Percentiles rank a stretch among this genome's conserved stretches.
These are phyloP conservation scores for Westerdykella ornata DNA, from an alignment of 2,329 filamentous ascomycete genomes.

Conservation along the genomic window DNA sequence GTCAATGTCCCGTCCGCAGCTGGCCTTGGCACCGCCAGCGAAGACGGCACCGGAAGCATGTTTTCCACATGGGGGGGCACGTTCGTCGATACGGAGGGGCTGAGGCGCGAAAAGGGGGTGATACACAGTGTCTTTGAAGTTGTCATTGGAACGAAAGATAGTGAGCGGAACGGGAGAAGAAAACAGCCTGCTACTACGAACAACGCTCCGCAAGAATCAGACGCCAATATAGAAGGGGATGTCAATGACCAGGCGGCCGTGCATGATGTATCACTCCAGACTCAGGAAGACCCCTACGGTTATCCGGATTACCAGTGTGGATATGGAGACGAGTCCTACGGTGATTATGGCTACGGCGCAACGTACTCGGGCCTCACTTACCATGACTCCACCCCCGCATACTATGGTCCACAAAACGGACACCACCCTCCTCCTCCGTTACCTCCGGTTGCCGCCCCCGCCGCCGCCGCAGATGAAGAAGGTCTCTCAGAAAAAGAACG, in stretches of 20 bases:
- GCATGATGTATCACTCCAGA: conserved; percentile 17
- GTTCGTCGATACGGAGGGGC: conserved; percentile 79
- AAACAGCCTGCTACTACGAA: conserved; percentile 20
- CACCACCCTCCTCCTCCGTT: conserved; percentile 33
- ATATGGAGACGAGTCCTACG: conserved; percentile 30
- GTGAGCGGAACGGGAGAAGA: conserved; percentile 48
- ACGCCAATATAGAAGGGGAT: too few relatives aligned
- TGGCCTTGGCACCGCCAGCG: conserved; percentile 35
- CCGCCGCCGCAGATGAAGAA: conserved; percentile 54
- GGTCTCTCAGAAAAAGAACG: conserved; percentile 75
- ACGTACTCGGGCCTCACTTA: conserved; percentile 22
- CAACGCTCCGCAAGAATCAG: too few relatives aligned
- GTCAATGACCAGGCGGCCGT: conserved; percentile 14
- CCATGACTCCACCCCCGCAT: conserved; percentile 8
- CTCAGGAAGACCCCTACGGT: conserved; percentile 11
- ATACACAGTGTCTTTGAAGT: conserved; percentile 81
- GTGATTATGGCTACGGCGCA: conserved; percentile 26
- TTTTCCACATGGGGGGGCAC: conserved; percentile 55
- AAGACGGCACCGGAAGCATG: conserved; percentile 40
- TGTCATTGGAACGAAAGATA: conserved; percentile 79
- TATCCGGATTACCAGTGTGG: conserved; percentile 26
- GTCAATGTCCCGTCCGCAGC: conserved; percentile 40
- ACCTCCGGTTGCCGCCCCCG: conserved; percentile 36
- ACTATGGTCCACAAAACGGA: conserved; percentile 18
- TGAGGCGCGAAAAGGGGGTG: conserved; percentile 87